phyloP scores from a whole-genome alignment of 192 early-diverging fungal genomes.

The Backusella circina region DNA sequence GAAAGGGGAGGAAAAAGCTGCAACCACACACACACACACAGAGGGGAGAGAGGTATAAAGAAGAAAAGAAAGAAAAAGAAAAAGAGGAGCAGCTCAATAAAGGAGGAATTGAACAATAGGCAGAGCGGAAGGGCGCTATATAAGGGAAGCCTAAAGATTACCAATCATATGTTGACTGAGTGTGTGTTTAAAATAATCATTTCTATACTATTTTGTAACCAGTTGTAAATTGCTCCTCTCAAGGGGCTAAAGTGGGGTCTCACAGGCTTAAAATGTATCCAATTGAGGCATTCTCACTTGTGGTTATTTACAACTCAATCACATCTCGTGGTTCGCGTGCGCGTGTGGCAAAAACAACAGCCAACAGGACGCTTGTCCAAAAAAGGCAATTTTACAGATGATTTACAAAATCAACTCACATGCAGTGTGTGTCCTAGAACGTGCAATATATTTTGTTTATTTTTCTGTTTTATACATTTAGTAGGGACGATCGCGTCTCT shows the following conservation, averaged over 20 bases:
- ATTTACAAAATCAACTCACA: background rate
- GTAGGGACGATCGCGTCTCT: conserved; percentile 46
- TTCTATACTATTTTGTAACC: conserved; percentile 1
- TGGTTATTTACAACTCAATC: background rate
- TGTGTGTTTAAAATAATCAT: conserved; percentile 6
- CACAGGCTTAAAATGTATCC: conserved; percentile 5
- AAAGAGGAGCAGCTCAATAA: background rate
- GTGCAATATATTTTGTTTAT: background rate
- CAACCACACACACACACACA: background rate
- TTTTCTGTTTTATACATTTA: conserved; percentile 12
- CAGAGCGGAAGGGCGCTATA: background rate
- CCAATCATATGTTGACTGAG: conserved; percentile 5
- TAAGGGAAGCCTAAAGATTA: conserved; percentile 5
- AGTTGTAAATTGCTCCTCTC: background rate
- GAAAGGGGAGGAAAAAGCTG: background rate
- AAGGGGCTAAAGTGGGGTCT: background rate
- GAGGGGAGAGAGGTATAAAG: background rate
- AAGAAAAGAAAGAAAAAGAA: background rate
- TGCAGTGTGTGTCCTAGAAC: background rate
- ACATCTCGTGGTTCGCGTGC: conserved; percentile 4
- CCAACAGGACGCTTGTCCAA: background rate
- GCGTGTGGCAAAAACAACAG: conserved; percentile 5
- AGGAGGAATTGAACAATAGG: background rate
- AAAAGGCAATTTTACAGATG: conserved; percentile 1
- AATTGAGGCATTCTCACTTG: conserved; percentile 7